These are phyloP conservation scores for Coniella lustricola DNA, from an alignment of 2,329 filamentous ascomycete species.

Conservation along the genomic window DNA sequence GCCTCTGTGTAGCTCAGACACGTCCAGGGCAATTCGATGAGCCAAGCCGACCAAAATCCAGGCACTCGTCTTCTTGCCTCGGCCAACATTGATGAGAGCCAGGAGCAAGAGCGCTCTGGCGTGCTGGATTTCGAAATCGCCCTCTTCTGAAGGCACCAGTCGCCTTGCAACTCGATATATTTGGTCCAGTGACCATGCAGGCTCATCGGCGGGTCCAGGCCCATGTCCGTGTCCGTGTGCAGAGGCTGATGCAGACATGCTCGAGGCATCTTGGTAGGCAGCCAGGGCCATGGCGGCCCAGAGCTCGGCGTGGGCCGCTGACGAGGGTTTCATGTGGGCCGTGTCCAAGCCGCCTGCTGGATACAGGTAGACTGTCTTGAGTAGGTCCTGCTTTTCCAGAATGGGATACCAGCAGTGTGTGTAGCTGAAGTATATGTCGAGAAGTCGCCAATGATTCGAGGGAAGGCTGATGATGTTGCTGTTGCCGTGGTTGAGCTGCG, in stretches of 20 bases:
- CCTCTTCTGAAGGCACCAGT: slow-evolving; percentile 43
- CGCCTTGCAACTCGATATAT: slow-evolving; percentile 45
- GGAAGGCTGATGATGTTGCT: slow-evolving; percentile 33
- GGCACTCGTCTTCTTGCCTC: slow-evolving; percentile 48
- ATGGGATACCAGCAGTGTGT: slow-evolving; percentile 73
- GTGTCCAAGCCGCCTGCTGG: slow-evolving; percentile 25
- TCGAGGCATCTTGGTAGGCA: slow-evolving; percentile 42
- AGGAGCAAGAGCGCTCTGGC: slow-evolving; percentile 53
- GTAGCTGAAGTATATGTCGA: slow-evolving; percentile 69
- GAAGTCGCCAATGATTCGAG: slow-evolving; percentile 48
- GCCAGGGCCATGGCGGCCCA: slow-evolving; percentile 55
- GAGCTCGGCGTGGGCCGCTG: slow-evolving; percentile 46
- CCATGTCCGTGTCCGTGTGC: too few species aligned
- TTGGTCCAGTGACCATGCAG: slow-evolving; percentile 25
- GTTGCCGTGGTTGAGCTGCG: slow-evolving; percentile 1
- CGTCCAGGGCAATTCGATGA: slow-evolving; percentile 42
- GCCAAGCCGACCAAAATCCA: slow-evolving; percentile 61
- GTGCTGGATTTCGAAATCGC: slow-evolving; percentile 41
- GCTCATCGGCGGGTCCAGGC: slow-evolving; percentile 10
- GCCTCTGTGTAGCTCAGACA: slow-evolving; percentile 9
- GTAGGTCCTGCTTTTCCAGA: slow-evolving; percentile 57
- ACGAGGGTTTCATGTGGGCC: slow-evolving; percentile 18
- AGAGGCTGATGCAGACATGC: slow-evolving; percentile 15
- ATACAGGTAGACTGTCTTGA: slow-evolving; percentile 41
- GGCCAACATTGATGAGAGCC: slow-evolving; percentile 55